These are phyloP conservation scores for Sporobolomyces phaffii DNA, from an alignment of 768 basidiomycete genomes.

Conservation along the genomic window DNA sequence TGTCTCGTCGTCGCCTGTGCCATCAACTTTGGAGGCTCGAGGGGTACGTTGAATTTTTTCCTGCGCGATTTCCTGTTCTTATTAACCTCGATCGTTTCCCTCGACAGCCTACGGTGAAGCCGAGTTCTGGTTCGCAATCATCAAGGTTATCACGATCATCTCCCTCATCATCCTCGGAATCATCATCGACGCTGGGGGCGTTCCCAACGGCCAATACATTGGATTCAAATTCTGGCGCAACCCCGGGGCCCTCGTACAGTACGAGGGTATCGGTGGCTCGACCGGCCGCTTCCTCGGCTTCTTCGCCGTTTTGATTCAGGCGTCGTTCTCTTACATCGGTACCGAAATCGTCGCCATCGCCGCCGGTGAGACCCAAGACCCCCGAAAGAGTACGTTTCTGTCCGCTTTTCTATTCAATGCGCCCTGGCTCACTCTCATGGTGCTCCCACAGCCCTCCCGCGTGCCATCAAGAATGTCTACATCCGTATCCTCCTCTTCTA, in stretches of 20 bases:
- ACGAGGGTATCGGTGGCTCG: slow-evolving; percentile 53
- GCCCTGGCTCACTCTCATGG: neutral
- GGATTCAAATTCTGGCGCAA: slow-evolving; percentile 20
- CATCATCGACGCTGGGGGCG: slow-evolving; percentile 36
- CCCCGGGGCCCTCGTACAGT: slow-evolving; percentile 55
- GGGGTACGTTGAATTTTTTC: slow-evolving; percentile 7
- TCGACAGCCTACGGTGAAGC: slow-evolving; percentile 43
- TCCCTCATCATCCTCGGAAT: slow-evolving; percentile 34
- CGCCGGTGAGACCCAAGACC: slow-evolving; percentile 52
- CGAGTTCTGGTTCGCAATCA: slow-evolving; percentile 55
- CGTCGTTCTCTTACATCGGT: slow-evolving; percentile 44
- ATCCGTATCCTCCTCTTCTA: slow-evolving; percentile 54
- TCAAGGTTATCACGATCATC: slow-evolving; percentile 42
- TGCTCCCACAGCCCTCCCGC: slow-evolving; percentile 11
- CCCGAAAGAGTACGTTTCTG: slow-evolving; percentile 50
- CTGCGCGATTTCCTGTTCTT: neutral
- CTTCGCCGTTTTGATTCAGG: slow-evolving; percentile 57
- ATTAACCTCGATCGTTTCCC: neutral
- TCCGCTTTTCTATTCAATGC: neutral
- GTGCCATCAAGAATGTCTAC: slow-evolving; percentile 31
- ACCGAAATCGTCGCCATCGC: slow-evolving; percentile 50
- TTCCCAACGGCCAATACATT: slow-evolving; percentile 36
- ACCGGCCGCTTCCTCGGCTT: slow-evolving; percentile 71
- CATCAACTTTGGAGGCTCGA: slow-evolving; percentile 46
- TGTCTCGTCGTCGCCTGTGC: slow-evolving; percentile 44